Conservation (phyloP, 2,329 filamentous ascomycete genomes). For the Penicillium sp. region DNA sequence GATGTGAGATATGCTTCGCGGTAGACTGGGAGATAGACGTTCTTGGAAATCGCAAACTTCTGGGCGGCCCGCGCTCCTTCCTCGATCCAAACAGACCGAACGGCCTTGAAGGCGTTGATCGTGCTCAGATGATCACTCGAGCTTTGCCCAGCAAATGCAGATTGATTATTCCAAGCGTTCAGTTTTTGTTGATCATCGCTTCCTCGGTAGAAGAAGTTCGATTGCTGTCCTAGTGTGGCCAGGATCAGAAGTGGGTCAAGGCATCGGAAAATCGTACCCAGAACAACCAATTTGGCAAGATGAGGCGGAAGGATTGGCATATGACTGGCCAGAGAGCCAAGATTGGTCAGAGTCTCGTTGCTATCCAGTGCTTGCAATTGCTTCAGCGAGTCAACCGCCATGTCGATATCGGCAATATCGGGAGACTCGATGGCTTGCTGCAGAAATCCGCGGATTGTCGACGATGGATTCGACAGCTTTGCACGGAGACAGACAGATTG, state of each 20-base stretch:
- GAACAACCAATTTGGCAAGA: slow-evolving; percentile 46
- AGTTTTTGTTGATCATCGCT: slow-evolving; percentile 19
- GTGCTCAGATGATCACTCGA: slow-evolving; percentile 44
- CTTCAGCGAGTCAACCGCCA: slow-evolving; percentile 28
- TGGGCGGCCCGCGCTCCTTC: slow-evolving; percentile 26
- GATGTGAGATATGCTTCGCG: background rate
- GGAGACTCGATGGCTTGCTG: slow-evolving; percentile 44
- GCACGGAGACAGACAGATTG: slow-evolving; percentile 42
- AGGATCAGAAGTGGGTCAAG: slow-evolving; percentile 47
- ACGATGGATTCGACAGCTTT: slow-evolving; percentile 35
- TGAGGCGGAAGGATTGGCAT: slow-evolving; percentile 40
- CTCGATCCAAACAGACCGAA: slow-evolving; percentile 28
- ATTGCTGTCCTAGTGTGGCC: slow-evolving; percentile 30
- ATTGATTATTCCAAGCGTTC: slow-evolving; percentile 21
- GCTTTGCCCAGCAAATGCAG: slow-evolving; percentile 29
- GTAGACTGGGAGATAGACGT: slow-evolving; percentile 7
- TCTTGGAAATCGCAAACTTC: slow-evolving; percentile 21
- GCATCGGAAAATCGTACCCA: slow-evolving; percentile 49
- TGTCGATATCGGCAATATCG: slow-evolving; percentile 28
- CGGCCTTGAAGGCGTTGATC: slow-evolving; percentile 40
- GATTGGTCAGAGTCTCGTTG: slow-evolving; percentile 40
- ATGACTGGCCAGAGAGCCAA: slow-evolving; percentile 42
- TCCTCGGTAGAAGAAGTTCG: slow-evolving; percentile 31
- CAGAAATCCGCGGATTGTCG: slow-evolving; percentile 39
- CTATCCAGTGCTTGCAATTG: slow-evolving; percentile 41